Evolutionary conservation across 306 rosid genomes (phyloP), one percentile per base, ranked within the genome.

Genomic region (Argentina anserina): DNA sequence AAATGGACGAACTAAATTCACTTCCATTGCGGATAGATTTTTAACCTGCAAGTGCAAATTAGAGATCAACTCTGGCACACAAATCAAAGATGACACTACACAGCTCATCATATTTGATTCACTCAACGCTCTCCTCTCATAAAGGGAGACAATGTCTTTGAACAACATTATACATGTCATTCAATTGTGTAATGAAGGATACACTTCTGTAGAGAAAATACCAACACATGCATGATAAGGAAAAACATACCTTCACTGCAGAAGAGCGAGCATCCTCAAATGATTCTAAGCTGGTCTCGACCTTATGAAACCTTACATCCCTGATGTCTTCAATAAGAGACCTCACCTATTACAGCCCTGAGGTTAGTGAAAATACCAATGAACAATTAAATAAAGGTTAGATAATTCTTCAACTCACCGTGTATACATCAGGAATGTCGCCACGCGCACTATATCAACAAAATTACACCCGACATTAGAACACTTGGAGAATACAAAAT

Each of bases 11-110:
- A 91, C 96, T 72, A 94, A 84, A 80, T 94, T 94, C 74, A 94
- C 99, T 84, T 94, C 99, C 99, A 91, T 94, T 14, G 97, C 97
- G 3, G 98, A 91, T 53, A 91, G 88, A 74, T 94, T 89, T 72
- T 89, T 91, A 12, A 89, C 92, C 98, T 94, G 88, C 78, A 73
- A 58, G 39, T 37, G 72, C 75, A 78, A 50, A 61, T 52, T 59
- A 79, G 63, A 79, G 59, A 55, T 65, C 31, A 59, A 67, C 80
- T 71, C 17, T 4, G 45, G 15, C 67, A 47, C 62, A 43, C 25
- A 59, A 76, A 36, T 13, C n/a, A 42, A 62, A 69, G 56, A 31
- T 21, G 41, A 61, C 23, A 68, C 9, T n/a, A 37, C 15, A 7
- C 3, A 3, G 7, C 9, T 9, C 9, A 9, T 29, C 18, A 69